phyloP scores from a whole-genome alignment of 495 filamentous ascomycete genomes.

The Aspergillus incahuasiensis region DNA sequence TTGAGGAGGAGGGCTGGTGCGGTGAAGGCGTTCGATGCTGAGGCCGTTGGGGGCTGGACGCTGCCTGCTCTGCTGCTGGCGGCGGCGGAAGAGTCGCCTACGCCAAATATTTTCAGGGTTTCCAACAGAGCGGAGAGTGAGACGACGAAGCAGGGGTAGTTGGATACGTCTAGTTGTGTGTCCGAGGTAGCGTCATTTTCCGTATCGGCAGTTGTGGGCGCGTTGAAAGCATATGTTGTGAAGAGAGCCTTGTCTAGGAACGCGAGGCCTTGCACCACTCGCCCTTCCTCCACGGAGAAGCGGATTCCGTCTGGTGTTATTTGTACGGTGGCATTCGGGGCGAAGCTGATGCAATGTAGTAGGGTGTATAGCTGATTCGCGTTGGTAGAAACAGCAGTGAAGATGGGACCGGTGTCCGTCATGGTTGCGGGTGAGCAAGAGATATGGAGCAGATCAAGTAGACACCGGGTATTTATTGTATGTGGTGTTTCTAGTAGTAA shows the following conservation, averaged over 20 bases:
- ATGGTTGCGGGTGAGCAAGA: constrained; percentile 5
- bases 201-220: constrained; percentile 27
- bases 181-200: constrained; percentile 34
- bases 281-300: constrained; percentile 79
- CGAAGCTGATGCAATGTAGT: constrained; percentile 81
- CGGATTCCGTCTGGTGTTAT: constrained; percentile 77
- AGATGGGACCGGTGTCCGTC: constrained; percentile 49
- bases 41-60: constrained; percentile 39
- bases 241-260: constrained; percentile 86
- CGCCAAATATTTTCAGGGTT: constrained; percentile 88
- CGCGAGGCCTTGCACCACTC: constrained; percentile 80
- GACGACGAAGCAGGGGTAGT: constrained; percentile 64
- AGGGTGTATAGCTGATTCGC: constrained; percentile 85
- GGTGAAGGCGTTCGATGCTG: constrained; percentile 62
- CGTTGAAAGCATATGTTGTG: constrained; percentile 67
- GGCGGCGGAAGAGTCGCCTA: constrained; percentile 61
- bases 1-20: constrained; percentile 70
- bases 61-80: constrained; percentile 43
- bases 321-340: constrained; percentile 74
- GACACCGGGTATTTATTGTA: constrained; percentile 16
- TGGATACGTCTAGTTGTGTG: constrained; percentile 27
- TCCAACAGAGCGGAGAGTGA: constrained; percentile 85
- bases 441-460: not conserved
- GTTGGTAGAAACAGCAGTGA: constrained; percentile 80
- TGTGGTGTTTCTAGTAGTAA: constrained; percentile 36